phyloP scores from a whole-genome alignment of 176 grass and related monocot genomes.

The Pontederia paniculata region DNA sequence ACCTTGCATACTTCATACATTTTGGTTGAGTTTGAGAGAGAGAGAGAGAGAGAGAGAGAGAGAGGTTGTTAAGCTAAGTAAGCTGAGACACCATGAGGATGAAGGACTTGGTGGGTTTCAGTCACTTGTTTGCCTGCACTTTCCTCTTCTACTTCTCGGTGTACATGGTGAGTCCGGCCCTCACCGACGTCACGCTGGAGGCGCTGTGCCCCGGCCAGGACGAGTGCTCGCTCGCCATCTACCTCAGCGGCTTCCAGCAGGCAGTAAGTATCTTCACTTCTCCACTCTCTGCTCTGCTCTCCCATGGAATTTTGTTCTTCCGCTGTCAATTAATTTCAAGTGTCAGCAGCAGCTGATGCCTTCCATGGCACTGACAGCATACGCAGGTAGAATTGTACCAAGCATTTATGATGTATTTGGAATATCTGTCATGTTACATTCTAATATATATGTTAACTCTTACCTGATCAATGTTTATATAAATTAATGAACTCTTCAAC shows the following conservation, averaged over 20 bases:
- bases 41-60: too few relatives aligned
- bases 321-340: neutral
- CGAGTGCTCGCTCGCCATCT: constrained; percentile 17
- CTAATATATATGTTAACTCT: too few relatives aligned
- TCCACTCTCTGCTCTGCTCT: neutral
- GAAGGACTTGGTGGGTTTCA: constrained; percentile 40
- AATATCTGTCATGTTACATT: too few relatives aligned
- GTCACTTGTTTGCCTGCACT: constrained; percentile 44
- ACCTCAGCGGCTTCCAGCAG: constrained; percentile 10
- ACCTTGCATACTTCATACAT: too few relatives aligned
- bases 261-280: neutral
- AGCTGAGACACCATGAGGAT: constrained; percentile 17
- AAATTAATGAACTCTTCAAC: too few relatives aligned
- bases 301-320: neutral
- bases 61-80: too few relatives aligned
- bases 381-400: too few relatives aligned
- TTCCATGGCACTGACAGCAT: too few relatives aligned
- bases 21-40: too few relatives aligned
- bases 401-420: too few relatives aligned
- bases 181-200: constrained; percentile 72
- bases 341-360: too few relatives aligned
- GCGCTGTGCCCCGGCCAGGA: constrained; percentile 25
- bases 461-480: too few relatives aligned
- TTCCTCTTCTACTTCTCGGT: constrained; percentile 75
- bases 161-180: constrained; percentile 60